Evolutionary conservation across 768 basidiomycete species (phyloP).

Genomic region (Leucocoprinus leucothites): DNA sequence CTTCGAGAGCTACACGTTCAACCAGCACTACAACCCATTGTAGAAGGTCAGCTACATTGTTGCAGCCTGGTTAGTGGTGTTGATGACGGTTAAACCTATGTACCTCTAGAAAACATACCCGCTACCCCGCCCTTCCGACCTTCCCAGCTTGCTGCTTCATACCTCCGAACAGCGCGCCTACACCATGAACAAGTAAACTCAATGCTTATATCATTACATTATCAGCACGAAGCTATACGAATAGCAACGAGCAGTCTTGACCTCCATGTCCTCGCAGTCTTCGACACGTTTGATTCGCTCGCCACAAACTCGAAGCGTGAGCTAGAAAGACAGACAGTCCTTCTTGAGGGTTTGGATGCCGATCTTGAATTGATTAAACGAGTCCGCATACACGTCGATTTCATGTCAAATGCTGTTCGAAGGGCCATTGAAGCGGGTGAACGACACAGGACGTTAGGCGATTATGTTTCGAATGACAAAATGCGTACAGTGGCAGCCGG

Average conservation of each 20-base stretch:
- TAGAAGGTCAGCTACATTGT: slow-evolving; percentile 52
- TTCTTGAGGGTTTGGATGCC: slow-evolving; percentile 63
- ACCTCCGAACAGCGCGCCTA: slow-evolving; percentile 56
- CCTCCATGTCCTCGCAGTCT: slow-evolving; percentile 65
- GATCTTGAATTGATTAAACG: slow-evolving; percentile 69
- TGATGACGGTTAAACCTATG: slow-evolving; percentile 5
- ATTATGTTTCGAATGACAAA: slow-evolving; percentile 75
- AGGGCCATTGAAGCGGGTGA: slow-evolving; percentile 73
- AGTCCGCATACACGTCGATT: slow-evolving; percentile 71
- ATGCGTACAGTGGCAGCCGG: slow-evolving; percentile 80
- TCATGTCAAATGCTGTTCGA: slow-evolving; percentile 63
- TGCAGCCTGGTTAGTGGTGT: not conserved
- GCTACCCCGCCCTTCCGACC: slow-evolving; percentile 74
- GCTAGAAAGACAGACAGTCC: slow-evolving; percentile 58
- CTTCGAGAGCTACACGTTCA: slow-evolving; percentile 59
- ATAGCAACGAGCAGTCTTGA: slow-evolving; percentile 76
- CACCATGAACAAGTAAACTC: slow-evolving; percentile 64
- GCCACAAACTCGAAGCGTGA: slow-evolving; percentile 55
- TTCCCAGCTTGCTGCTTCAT: slow-evolving; percentile 63
- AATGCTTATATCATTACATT: slow-evolving; percentile 48
- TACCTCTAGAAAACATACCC: slow-evolving; percentile 47
- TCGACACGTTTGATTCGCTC: slow-evolving; percentile 68
- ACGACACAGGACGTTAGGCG: slow-evolving; percentile 65
- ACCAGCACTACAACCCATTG: slow-evolving; percentile 61
- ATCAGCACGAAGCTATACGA: slow-evolving; percentile 66